Base-by-base conservation (phyloP, 768 basidiomycete species). In the Collybia sp. region DNA sequence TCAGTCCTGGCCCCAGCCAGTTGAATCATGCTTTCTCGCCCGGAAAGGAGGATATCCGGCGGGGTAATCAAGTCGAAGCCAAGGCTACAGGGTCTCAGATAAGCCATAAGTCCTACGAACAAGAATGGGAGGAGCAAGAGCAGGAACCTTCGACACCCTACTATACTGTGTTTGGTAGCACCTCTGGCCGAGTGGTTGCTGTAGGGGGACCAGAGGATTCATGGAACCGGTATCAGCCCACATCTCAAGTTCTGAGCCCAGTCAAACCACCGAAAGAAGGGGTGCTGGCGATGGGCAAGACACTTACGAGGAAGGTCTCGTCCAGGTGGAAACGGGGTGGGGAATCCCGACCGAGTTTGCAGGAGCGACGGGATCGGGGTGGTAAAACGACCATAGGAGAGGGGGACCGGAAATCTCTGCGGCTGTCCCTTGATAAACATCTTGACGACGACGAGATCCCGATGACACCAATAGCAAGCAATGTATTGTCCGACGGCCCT, bases 141-240 rank as follows among this genome's bases (percentile, higher is more conserved):
- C n/a, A 37, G 35, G 35, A 37, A 10, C 35, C 35, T n/a, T 13
- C 35, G 10, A 18, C 35, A 9, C 78, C 79, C n/a, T 78, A 80
- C 43, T 80, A 80, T 52, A 77, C 80, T 3, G 72, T 82, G 12
- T 71, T 80, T 47, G 80, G 80, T 1, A 64, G 68, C 5, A 58
- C 66, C 0, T 65, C 73, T 1, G 78, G 68, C 1, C 68, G 67
- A 6, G 61, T 73, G 5, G 65, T 76, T 12, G 71, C 68, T 11
- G 71, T 71, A 0, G 74, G 72, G 0, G 67, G 69, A 9, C 66
- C 69, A 0, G 68, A 68, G 9, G 77, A 77, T 18, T 61, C 55
- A 11, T 61, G 56, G 55, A 66, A 66, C 19, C 43, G 45, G 13
- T 52, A 10, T 49, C 47, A 48, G 48, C 25, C 3, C 25, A 25